These are phyloP conservation scores for Kwoniella sp. DNA, from an alignment of 768 basidiomycete species.

Conservation along the genomic window DNA sequence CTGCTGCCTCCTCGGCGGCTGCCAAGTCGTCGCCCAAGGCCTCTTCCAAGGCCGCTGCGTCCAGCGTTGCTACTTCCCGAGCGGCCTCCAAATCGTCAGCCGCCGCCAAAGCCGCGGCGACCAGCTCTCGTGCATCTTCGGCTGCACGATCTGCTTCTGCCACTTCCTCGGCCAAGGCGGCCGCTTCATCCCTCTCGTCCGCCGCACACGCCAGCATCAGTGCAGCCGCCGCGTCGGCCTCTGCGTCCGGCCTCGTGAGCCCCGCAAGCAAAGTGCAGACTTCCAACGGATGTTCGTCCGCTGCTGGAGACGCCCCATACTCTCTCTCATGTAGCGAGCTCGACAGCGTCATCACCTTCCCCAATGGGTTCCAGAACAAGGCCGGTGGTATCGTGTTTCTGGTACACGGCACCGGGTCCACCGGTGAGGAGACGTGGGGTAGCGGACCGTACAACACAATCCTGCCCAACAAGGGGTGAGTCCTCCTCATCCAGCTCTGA, in stretches of 20 bases:
- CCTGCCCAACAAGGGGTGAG: slow-evolving; percentile 30
- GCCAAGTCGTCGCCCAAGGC: too few species aligned
- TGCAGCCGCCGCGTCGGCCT: background rate
- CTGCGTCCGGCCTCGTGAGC: background rate
- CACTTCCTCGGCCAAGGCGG: background rate
- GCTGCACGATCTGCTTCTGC: background rate
- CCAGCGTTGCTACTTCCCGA: too few species aligned
- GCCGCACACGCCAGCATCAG: background rate
- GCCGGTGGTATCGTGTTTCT: slow-evolving; percentile 40
- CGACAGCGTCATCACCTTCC: slow-evolving; percentile 29
- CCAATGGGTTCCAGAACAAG: slow-evolving; percentile 25
- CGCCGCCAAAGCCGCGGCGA: too few species aligned
- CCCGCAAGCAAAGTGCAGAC: background rate
- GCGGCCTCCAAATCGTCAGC: too few species aligned
- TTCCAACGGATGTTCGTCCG: slow-evolving; percentile 3
- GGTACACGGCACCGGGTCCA: slow-evolving; percentile 42
- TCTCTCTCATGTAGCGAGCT: slow-evolving; percentile 15
- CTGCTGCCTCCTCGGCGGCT: too few species aligned
- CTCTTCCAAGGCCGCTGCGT: too few species aligned
- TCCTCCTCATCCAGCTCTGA: background rate
- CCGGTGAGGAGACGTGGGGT: slow-evolving; percentile 38
- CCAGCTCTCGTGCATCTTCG: background rate
- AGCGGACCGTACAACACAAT: slow-evolving; percentile 33
- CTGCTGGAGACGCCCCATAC: slow-evolving; percentile 17
- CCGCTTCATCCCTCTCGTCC: background rate